Conservation (phyloP, 345 rosid genomes). For the Eucalyptus erythrocorys region DNA sequence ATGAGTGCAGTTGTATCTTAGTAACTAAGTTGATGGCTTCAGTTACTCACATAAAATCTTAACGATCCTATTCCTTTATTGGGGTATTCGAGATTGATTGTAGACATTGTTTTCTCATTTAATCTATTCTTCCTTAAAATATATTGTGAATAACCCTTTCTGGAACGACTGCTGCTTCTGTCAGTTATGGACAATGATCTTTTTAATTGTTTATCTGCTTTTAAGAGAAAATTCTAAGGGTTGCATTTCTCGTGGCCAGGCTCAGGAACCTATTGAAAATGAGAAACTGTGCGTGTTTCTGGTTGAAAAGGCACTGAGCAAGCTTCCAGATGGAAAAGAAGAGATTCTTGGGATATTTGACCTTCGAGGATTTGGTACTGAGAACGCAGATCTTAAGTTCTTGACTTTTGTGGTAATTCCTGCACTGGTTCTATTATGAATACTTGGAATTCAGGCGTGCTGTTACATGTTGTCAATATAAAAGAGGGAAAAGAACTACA, state of each 20-base stretch:
- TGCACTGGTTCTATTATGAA: not conserved
- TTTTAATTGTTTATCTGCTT: not conserved
- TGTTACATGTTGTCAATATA: not conserved
- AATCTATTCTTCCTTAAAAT: not conserved
- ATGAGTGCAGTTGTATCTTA: not conserved
- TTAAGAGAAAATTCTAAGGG: not conserved
- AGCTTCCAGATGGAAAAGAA: conserved; percentile 58
- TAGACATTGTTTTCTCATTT: not conserved
- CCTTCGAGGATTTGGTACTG: conserved; percentile 56
- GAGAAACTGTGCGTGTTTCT: conserved; percentile 65
- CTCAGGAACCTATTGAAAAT: conserved; percentile 52
- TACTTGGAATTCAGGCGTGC: not conserved
- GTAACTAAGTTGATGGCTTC: not conserved
- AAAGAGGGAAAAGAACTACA: not conserved
- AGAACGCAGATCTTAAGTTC: conserved; percentile 70
- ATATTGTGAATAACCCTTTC: not conserved
- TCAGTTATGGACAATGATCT: not conserved
- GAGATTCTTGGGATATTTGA: conserved; percentile 71
- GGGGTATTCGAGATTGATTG: not conserved
- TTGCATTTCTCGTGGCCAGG: conserved; percentile 23
- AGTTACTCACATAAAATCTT: not conserved
- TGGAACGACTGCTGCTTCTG: not conserved
- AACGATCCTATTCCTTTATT: not conserved
- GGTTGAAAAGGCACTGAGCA: conserved; percentile 72
- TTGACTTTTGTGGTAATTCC: conserved; percentile 62